Evolutionary conservation across 2,329 filamentous ascomycete genomes (phyloP), one percentile per base, ranked within the genome.

Genomic region (Knoxdaviesia proteae): DNA sequence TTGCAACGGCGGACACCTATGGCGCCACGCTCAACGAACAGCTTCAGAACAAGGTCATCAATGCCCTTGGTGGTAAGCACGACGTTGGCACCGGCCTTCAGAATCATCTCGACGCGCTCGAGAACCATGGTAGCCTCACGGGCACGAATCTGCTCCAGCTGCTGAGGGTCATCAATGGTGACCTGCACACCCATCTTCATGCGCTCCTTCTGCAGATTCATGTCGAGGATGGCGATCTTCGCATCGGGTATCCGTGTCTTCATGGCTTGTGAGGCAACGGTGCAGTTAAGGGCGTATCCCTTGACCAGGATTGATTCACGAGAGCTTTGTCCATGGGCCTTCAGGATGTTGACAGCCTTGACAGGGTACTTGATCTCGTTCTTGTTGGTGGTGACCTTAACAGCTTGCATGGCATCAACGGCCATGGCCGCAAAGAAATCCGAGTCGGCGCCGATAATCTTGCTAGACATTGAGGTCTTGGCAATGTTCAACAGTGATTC

Each of bases 181-280:
- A 98, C 94, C 62, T 98, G 88, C 47, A 98, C 90, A 51, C 90
- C 90, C 46, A 98, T 68, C 73, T 98, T 96, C 90, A 98, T 96
- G 52, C 88, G 75, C 69, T 96, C 88, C 68, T 98, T 98, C 58
- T 96, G 88, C 54, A 98, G 61, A 63, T 98, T 98, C 75, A 98
- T 96, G 59, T 98, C 90, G 47, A 98, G 64, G 53, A 88, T 80
- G 41, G 90, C 90, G 60, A 98, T 98, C 69, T 93, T 96, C 50
- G 90, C 90, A 61, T 96, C 87, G 42, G 74, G 74, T 58, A 98
- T 75, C 53, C 82, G 75, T 32, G 90, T 98, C 53, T 77, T 84
- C 90, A 98, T 98, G 39, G 90, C 90, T 62, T 98, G 90, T 44
- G 87, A 94, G 43, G 90, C 90, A 46, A 98, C 87, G 35, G 90